phyloP scores from a whole-genome alignment of 2,329 filamentous ascomycete species.

The Penicillium sp. region DNA sequence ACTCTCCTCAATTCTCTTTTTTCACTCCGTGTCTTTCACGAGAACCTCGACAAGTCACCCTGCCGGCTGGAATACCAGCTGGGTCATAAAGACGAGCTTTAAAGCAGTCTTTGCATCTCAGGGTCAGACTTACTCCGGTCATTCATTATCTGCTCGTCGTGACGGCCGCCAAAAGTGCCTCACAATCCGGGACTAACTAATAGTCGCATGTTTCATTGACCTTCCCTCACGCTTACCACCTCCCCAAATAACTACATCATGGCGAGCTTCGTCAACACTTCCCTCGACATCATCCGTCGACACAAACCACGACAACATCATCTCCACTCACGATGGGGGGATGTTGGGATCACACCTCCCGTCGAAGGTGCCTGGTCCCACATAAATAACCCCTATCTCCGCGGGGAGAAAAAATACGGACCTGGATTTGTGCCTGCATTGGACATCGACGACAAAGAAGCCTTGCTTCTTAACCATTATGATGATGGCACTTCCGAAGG shows the following conservation, averaged over 20 bases:
- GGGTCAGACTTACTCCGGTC: neutral
- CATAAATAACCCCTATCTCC: constrained; percentile 25
- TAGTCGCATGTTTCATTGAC: neutral
- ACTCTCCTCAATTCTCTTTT: neutral
- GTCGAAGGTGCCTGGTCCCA: constrained; percentile 38
- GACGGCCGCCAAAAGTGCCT: neutral
- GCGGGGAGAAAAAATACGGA: constrained; percentile 21
- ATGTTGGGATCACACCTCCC: constrained; percentile 34
- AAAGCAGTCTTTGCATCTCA: neutral
- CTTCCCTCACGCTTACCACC: neutral
- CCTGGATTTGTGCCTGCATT: constrained; percentile 26
- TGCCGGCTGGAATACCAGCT: constrained; percentile 4
- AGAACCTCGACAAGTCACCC: neutral
- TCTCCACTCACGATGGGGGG: constrained; percentile 38
- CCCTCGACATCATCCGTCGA: constrained; percentile 29
- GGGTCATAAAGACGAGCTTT: neutral
- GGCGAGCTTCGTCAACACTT: constrained; percentile 26
- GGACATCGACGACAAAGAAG: constrained; percentile 5
- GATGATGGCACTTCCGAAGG: constrained; percentile 10
- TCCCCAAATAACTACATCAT: constrained; percentile 15
- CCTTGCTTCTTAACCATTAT: constrained; percentile 5
- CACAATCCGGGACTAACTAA: neutral
- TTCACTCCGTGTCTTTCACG: neutral
- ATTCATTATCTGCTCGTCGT: neutral
- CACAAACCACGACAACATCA: constrained; percentile 21